Percentiles rank a stretch among this genome's conserved stretches.
Conservation (phyloP, 1,139 yeast species). For the Pichia sp. region DNA sequence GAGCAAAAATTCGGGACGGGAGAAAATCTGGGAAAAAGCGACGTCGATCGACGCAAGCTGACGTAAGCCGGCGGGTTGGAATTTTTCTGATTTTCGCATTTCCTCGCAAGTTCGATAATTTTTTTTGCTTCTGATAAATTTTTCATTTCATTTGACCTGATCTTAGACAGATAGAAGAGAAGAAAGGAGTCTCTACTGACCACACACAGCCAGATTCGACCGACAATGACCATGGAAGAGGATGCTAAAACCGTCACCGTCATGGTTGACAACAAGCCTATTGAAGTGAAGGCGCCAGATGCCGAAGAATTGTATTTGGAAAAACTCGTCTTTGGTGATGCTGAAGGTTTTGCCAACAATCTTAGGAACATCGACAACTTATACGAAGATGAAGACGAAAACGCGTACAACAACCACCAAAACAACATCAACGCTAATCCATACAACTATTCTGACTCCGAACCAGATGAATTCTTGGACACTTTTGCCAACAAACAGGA, state of each 20-base stretch:
- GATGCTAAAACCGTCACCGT: conserved; percentile 7
- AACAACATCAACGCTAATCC: conserved; percentile 21
- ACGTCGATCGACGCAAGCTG: too few relatives aligned
- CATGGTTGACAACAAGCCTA: conserved; percentile 15
- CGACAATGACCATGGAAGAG: conserved; percentile 14
- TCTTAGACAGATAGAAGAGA: background rate
- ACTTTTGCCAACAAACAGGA: conserved; percentile 20
- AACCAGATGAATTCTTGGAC: conserved; percentile 30
- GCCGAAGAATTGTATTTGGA: conserved; percentile 79
- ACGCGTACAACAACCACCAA: conserved; percentile 7
- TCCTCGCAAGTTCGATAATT: background rate
- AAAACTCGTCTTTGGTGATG: conserved; percentile 87
- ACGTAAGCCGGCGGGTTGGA: background rate
- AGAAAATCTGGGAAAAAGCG: too few relatives aligned
- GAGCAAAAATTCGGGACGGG: too few relatives aligned
- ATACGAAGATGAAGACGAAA: conserved; percentile 46
- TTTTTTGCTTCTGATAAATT: background rate
- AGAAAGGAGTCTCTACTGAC: too few relatives aligned
- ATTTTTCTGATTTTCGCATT: too few relatives aligned
- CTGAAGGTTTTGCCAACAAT: conserved; percentile 71
- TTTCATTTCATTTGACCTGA: background rate
- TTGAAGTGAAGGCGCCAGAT: conserved; percentile 62
- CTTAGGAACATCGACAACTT: conserved; percentile 59
- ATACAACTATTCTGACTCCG: conserved; percentile 31
- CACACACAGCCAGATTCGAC: too few relatives aligned